phyloP scores from a whole-genome alignment of 1,139 yeast genomes.

The Geotrichum armillariae region DNA sequence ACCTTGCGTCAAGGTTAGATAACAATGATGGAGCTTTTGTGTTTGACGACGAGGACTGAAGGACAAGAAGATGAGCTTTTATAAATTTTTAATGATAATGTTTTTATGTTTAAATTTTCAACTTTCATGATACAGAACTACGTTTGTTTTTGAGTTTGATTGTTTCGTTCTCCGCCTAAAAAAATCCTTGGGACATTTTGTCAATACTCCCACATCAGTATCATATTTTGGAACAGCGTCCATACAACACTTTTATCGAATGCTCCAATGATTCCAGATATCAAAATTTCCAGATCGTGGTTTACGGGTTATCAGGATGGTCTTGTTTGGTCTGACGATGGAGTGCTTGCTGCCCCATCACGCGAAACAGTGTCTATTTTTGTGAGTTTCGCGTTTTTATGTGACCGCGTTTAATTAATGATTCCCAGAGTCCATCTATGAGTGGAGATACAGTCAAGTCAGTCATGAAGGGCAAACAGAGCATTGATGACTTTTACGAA shows the following conservation, averaged over 20 bases:
- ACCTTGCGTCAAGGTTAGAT: conserved; percentile 32
- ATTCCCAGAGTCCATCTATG: conserved; percentile 13
- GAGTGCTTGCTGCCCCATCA: conserved; percentile 19
- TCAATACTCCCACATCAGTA: not conserved
- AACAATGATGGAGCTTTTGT: conserved; percentile 9
- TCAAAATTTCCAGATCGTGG: conserved; percentile 19
- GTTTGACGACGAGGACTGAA: conserved; percentile 15
- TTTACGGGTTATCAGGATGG: conserved; percentile 14
- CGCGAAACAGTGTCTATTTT: conserved; percentile 16
- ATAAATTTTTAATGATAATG: conserved; percentile 2
- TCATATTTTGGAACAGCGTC: too few relatives aligned
- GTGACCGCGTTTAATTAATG: not conserved
- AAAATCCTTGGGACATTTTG: not conserved
- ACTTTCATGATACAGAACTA: not conserved
- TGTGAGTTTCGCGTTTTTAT: conserved; percentile 12
- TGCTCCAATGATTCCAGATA: conserved; percentile 17
- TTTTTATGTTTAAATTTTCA: not conserved
- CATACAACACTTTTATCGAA: too few relatives aligned
- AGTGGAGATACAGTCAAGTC: conserved; percentile 11
- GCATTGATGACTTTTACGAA: conserved; percentile 14
- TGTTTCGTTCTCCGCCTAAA: not conserved
- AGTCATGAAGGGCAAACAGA: conserved; percentile 5
- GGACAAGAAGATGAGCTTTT: not conserved
- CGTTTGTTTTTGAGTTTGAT: not conserved
- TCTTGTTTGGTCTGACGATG: conserved; percentile 20